Conservation (phyloP, 2,329 filamentous ascomycete genomes). For the Apiospora arundinis region DNA sequence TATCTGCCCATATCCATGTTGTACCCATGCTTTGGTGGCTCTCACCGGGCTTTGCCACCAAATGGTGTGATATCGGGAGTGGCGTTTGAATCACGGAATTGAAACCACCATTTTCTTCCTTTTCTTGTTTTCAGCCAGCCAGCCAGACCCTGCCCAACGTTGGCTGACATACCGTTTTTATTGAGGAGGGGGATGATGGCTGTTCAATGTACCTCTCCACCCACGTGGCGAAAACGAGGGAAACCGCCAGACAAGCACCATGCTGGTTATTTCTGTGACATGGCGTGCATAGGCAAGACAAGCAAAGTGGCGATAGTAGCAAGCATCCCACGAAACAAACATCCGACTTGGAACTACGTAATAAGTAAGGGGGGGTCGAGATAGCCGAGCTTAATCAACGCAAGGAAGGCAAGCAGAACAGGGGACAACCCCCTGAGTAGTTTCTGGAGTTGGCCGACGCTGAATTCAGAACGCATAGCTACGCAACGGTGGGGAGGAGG, state of each 20-base stretch:
- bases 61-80: slow-evolving; percentile 5
- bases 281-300: background rate
- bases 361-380: background rate
- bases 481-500: background rate
- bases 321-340: background rate
- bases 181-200: background rate
- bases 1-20: background rate
- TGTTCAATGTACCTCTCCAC: background rate
- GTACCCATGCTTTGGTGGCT: background rate
- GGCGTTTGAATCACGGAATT: background rate
- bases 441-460: background rate
- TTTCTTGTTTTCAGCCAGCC: background rate
- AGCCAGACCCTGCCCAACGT: background rate
- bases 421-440: background rate
- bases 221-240: slow-evolving; percentile 5
- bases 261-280: background rate
- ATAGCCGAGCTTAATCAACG: background rate
- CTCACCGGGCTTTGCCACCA: background rate
- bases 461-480: background rate
- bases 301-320: background rate
- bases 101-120: background rate
- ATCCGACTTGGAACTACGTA: background rate
- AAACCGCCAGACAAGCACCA: background rate
- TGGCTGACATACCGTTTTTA: background rate
- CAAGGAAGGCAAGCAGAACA: background rate